Conservation (phyloP, 1,139 yeast genomes). For the Candida sp. region DNA sequence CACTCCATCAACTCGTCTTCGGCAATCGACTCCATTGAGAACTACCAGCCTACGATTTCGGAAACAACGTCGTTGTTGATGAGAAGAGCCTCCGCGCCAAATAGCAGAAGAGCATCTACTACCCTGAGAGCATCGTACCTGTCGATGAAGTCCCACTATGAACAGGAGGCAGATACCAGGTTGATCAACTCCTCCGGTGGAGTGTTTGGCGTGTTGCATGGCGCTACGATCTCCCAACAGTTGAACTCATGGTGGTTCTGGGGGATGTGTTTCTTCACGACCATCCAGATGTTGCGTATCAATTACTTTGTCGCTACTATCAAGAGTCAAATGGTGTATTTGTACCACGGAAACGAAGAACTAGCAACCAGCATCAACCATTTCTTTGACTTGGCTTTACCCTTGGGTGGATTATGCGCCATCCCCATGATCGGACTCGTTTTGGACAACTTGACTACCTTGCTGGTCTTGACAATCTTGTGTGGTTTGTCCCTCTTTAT, state of each 20-base stretch:
- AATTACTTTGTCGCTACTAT: conserved; percentile 93
- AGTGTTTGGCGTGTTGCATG: conserved; percentile 83
- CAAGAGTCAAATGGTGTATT: conserved; percentile 74
- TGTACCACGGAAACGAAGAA: conserved; percentile 54
- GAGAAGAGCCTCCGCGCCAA: conserved; percentile 29
- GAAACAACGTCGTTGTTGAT: conserved; percentile 48
- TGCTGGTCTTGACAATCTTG: conserved; percentile 59
- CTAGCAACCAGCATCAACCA: conserved; percentile 65
- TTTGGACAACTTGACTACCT: conserved; percentile 73
- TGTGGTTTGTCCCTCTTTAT: conserved; percentile 58
- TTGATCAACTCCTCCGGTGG: conserved; percentile 67
- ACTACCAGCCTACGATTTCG: conserved; percentile 40
- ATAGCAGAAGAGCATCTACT: conserved; percentile 41
- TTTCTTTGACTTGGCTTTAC: conserved; percentile 84
- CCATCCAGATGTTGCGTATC: conserved; percentile 87
- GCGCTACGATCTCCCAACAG: conserved; percentile 62
- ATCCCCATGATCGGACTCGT: conserved; percentile 89
- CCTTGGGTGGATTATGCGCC: conserved; percentile 83
- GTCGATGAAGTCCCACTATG: conserved; percentile 60
- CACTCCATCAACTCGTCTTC: conserved; percentile 2
- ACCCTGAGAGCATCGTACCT: conserved; percentile 38
- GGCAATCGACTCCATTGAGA: conserved; percentile 3
- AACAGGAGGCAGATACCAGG: conserved; percentile 64
- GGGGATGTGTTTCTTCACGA: conserved; percentile 77
- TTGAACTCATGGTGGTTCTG: conserved; percentile 78